Evolutionary conservation across 805 yeast species (phyloP), one percentile per base, ranked within the genome.

Genomic region (Ogataea pilisensis): DNA sequence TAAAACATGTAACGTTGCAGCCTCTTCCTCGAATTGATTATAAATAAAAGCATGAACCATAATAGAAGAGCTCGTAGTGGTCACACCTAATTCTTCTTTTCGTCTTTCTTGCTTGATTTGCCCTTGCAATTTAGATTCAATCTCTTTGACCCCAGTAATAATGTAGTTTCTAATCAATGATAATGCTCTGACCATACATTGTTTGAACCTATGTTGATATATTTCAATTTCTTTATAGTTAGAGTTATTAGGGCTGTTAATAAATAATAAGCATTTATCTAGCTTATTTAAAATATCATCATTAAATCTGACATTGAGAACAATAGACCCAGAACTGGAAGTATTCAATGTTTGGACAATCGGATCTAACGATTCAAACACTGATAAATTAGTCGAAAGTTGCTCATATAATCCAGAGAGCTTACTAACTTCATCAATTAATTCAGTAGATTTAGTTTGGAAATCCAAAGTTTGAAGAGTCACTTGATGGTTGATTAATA

Each of bases 141-240:
- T 42, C 14, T 50, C 58, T 39, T 63, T 67, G 31, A 76, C 57
- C 26, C 69, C 70, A n/a, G 60, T 60, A 8, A 68, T 69, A 40
- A 85, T 62, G 55, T 81, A 87, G 53, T 82, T 85, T 47, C 82
- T 74, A 13, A 88, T 76, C 44, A 91, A 66, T 0, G 93, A 79
- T 35, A 88, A 69, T 1, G 95, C 82, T 43, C 96, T 73, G 1
- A 90, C 80, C 73, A 88, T 70, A 54, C 96, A 86, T 52, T 86
- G 95, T 46, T 85, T 77, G 64, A 86, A 87, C 43, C 90, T 74
- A 47, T 80, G 76, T 35, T 72, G 73, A 57, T 85, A 88, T 2
- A 77, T 55, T 21, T 80, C 91, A 9, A 76, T 67, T 39, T 89
- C 95, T 54, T 76, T 80, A 54, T 84, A 83, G 8, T 56, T 45